phyloP scores from a whole-genome alignment of 768 basidiomycete genomes.

The Cystobasidium ongulense region DNA sequence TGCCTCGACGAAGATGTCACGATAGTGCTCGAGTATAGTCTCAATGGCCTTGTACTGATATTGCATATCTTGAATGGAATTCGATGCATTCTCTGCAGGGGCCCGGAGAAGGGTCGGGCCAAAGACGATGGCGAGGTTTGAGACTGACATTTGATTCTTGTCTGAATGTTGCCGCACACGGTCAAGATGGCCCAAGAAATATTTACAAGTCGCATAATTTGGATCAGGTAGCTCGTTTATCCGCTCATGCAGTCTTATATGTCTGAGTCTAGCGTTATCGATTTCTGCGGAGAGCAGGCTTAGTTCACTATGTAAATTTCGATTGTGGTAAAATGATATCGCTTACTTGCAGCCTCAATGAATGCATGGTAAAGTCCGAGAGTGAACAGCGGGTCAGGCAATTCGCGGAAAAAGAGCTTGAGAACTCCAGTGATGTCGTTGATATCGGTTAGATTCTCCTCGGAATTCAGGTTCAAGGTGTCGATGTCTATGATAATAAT shows the following conservation, averaged over 20 bases:
- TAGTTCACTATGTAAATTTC: background rate
- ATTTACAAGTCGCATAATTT: conserved; percentile 97
- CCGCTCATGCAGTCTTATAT: conserved; percentile 90
- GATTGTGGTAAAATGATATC: conserved; percentile 32
- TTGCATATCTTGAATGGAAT: conserved; percentile 49
- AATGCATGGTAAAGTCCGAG: conserved; percentile 76
- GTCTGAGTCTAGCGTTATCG: conserved; percentile 87
- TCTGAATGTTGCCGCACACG: conserved; percentile 55
- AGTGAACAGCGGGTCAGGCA: conserved; percentile 88
- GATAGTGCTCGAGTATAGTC: conserved; percentile 86
- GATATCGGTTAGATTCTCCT: conserved; percentile 89
- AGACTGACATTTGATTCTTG: conserved; percentile 54
- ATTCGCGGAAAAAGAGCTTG: conserved; percentile 91
- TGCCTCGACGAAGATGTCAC: conserved; percentile 90
- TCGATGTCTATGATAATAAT: conserved; percentile 76
- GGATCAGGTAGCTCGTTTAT: conserved; percentile 97
- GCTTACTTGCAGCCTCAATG: conserved; percentile 85
- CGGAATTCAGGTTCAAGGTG: conserved; percentile 70
- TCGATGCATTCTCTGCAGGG: conserved; percentile 48
- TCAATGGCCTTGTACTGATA: conserved; percentile 68
- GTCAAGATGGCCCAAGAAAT: conserved; percentile 85
- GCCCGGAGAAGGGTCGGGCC: conserved; percentile 92
- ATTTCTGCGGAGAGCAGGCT: conserved; percentile 53
- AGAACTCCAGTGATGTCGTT: conserved; percentile 90
- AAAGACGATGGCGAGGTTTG: conserved; percentile 82